Conservation (phyloP, 139 green algal species). For the Chlorella sp. region DNA sequence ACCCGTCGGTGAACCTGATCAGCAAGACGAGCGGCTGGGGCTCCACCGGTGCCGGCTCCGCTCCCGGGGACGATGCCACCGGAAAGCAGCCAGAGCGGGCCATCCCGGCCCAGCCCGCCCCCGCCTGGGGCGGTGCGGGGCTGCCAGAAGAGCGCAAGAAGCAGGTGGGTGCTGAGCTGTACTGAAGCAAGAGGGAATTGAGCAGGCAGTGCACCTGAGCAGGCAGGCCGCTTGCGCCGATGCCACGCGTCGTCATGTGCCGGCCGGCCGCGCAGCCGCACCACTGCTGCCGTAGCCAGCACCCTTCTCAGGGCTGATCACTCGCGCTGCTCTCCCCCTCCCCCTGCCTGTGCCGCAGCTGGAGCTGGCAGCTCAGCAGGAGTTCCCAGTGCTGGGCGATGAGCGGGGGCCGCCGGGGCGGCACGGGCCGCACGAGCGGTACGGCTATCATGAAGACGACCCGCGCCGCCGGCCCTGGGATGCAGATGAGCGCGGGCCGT, state of each 20-base stretch:
- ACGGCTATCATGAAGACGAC: neutral
- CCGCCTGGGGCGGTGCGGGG: slow-evolving; percentile 46
- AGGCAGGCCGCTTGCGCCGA: no score
- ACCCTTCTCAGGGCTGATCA: neutral
- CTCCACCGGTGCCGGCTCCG: neutral
- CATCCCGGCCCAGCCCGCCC: slow-evolving; percentile 36
- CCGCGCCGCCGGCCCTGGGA: slow-evolving; percentile 31
- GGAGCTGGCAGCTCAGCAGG: slow-evolving; percentile 38
- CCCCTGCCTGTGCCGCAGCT: neutral
- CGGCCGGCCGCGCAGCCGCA: neutral
- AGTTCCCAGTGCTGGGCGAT: slow-evolving; percentile 42
- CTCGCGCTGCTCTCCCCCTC: neutral
- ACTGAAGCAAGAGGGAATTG: no score
- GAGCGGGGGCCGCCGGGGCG: neutral
- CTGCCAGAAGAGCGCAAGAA: slow-evolving; percentile 46
- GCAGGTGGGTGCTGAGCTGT: slow-evolving; percentile 12
- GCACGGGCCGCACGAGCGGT: neutral
- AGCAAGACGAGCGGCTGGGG: slow-evolving; percentile 35
- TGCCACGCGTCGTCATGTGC: no score
- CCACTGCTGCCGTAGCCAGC: neutral
- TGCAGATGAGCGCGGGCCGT: slow-evolving; percentile 34
- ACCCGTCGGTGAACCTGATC: slow-evolving; percentile 50
- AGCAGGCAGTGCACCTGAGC: no score
- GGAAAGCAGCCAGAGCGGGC: slow-evolving; percentile 25
- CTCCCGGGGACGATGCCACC: neutral